Conservation (phyloP, 768 basidiomycete species). For the Sutorius australiensis region DNA sequence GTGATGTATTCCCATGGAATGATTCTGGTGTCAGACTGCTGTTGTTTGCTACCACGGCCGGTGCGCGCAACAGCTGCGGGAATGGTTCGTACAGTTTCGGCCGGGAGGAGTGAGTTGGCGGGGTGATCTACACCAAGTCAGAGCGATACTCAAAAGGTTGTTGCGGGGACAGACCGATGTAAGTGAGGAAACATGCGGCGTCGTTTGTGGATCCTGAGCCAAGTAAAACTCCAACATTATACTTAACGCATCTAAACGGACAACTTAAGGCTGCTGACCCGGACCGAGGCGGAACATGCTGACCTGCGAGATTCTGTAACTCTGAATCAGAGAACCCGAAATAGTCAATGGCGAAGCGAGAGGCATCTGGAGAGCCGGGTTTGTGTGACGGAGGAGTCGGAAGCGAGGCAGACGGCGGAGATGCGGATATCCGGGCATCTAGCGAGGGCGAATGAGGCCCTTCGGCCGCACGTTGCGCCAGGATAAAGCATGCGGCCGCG, state of each 20-base stretch:
- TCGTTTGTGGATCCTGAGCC: constrained; percentile 51
- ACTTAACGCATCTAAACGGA: constrained; percentile 50
- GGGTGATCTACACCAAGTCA: constrained; percentile 40
- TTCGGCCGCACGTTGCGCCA: constrained; percentile 69
- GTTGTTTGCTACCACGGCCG: constrained; percentile 27
- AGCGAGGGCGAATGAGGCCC: constrained; percentile 72
- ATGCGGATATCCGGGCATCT: constrained; percentile 67
- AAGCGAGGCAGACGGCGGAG: constrained; percentile 70
- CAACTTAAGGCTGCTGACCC: constrained; percentile 3
- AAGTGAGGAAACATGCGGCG: constrained; percentile 50
- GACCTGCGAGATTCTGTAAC: constrained; percentile 59
- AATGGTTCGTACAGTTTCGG: constrained; percentile 40
- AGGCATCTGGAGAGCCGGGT: constrained; percentile 65
- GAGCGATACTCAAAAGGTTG: neutral
- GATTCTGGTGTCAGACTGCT: constrained; percentile 54
- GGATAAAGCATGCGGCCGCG: constrained; percentile 73
- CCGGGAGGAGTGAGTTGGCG: constrained; percentile 42
- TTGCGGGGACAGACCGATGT: constrained; percentile 41
- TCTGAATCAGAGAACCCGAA: constrained; percentile 62
- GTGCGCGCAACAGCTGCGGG: constrained; percentile 28
- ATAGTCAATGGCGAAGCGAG: constrained; percentile 63
- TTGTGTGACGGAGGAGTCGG: constrained; percentile 81
- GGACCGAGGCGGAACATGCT: constrained; percentile 8
- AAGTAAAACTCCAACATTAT: constrained; percentile 73
- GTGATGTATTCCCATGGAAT: constrained; percentile 56